Evolutionary conservation across 108 stramenopile species (phyloP), one percentile per base, ranked within the genome.

Genomic region (Skeletonema grethae): DNA sequence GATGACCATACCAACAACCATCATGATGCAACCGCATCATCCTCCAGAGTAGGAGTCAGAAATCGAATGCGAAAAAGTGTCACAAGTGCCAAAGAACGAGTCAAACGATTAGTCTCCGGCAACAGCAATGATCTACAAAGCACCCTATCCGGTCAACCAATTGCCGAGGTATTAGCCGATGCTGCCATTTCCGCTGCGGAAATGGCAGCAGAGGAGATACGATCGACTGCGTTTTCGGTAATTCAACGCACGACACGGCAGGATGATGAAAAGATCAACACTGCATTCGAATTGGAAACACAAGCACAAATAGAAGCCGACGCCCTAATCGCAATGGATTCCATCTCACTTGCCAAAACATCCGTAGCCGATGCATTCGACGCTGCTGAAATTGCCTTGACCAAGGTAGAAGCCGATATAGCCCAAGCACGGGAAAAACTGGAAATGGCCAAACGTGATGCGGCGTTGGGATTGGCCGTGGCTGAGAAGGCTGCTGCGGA

Each of bases 361-460:
- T 30, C 82, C 0, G 66, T 84, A 5, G 74, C 84, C 2, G 82
- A 85, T 31, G 84, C 88, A 29, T 89, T 89, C 66, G 73, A 70
- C 29, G 75, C 82, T 0, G 62, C 82, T 15, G 88, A 89, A 61
- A 60, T 55, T 6, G 71, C 83, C 1, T 29, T 89, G 10, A 24
- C 30, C 7, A 73, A 87, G 31, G 69, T 83, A 61, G 88, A 89
- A 66, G 45, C 25, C 29, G 67, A 84, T 4, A 34, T 89, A 2
- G 55, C 20, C 16, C 10, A 34, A 5, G 72, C 86, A 1, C 24
- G 72, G 11, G 10, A 30, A 31, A 39, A 82, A 10, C 41, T 89
- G 28, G 9, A 59, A 24, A 6, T 61, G 20, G 86, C 84, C 55
- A 87, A 85, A 68, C 11, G 16, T 1, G 55, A 81, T 36, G 82